Evolutionary conservation across 768 basidiomycete species (phyloP).

Genomic region (Myochromella boudieri): DNA sequence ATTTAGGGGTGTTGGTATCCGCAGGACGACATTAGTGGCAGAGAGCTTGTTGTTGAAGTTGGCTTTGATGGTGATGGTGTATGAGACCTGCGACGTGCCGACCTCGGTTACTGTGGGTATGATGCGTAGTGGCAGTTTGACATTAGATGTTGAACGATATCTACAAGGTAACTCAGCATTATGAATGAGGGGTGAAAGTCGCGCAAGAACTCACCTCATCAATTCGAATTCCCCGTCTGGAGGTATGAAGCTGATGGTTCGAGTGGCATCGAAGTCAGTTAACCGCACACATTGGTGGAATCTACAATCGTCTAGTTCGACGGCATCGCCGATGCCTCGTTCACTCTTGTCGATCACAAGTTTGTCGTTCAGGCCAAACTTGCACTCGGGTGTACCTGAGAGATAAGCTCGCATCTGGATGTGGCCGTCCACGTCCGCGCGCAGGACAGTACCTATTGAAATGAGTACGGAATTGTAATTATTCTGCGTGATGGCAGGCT

Average conservation of each 20-base stretch:
- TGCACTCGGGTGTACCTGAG: conserved; percentile 96
- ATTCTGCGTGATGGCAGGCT: conserved; percentile 14
- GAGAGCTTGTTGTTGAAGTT: conserved; percentile 91
- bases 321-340: conserved; percentile 68
- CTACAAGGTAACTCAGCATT: conserved; percentile 38
- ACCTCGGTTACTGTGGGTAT: conserved; percentile 93
- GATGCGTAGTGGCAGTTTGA: conserved; percentile 89
- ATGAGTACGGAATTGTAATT: conserved; percentile 1
- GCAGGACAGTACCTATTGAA: conserved; percentile 71
- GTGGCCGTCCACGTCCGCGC: conserved; percentile 98
- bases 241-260: conserved; percentile 96
- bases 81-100: conserved; percentile 89
- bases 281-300: conserved; percentile 98
- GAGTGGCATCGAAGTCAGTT: conserved; percentile 89
- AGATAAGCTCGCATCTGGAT: conserved; percentile 98
- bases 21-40: conserved; percentile 87
- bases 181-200: conserved; percentile 1
- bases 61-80: conserved; percentile 83
- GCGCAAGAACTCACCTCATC: conserved; percentile 69
- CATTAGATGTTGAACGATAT: conserved; percentile 94
- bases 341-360: conserved; percentile 91
- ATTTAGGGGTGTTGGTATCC: conserved; percentile 96
- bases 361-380: conserved; percentile 98
- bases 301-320: conserved; percentile 96
- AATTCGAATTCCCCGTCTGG: conserved; percentile 99